Conservation (phyloP, 2,329 filamentous ascomycete genomes). For the Penicillium decumbens region DNA sequence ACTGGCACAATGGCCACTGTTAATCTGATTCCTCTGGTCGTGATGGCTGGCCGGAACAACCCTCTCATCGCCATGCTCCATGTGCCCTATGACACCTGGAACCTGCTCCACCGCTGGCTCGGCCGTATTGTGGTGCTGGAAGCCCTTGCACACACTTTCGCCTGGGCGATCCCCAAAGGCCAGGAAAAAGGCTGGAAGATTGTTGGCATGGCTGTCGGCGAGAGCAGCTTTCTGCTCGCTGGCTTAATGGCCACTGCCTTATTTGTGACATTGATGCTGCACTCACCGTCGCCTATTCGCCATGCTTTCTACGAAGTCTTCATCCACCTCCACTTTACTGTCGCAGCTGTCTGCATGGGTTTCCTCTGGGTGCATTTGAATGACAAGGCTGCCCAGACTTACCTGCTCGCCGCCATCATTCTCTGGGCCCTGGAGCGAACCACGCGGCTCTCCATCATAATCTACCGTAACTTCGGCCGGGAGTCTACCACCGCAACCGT, state of each 20-base stretch:
- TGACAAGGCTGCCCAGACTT: slow-evolving; percentile 64
- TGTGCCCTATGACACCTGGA: slow-evolving; percentile 44
- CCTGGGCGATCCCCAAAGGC: slow-evolving; percentile 70
- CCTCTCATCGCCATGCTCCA: slow-evolving; percentile 42
- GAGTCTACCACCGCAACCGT: slow-evolving; percentile 62
- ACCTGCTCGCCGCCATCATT: slow-evolving; percentile 67
- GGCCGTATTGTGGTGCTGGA: slow-evolving; percentile 68
- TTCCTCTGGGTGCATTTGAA: slow-evolving; percentile 77
- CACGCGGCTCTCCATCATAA: slow-evolving; percentile 58
- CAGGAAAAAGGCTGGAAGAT: slow-evolving; percentile 37
- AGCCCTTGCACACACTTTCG: slow-evolving; percentile 63
- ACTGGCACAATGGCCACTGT: slow-evolving; percentile 41
- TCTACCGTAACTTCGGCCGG: slow-evolving; percentile 59
- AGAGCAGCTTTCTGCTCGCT: slow-evolving; percentile 35
- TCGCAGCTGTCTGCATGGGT: slow-evolving; percentile 64
- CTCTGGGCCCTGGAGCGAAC: slow-evolving; percentile 72
- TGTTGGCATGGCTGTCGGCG: slow-evolving; percentile 28
- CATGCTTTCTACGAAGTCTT: slow-evolving; percentile 97
- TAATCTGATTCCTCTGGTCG: slow-evolving; percentile 43
- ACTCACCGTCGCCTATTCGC: slow-evolving; percentile 67
- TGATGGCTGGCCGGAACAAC: slow-evolving; percentile 43
- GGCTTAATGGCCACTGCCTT: slow-evolving; percentile 49
- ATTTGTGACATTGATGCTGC: slow-evolving; percentile 62
- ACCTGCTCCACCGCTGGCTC: slow-evolving; percentile 71
- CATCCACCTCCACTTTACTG: slow-evolving; percentile 74